Base-by-base conservation (phyloP, 805 yeast genomes). In the Metschnikowia lochheadii region DNA sequence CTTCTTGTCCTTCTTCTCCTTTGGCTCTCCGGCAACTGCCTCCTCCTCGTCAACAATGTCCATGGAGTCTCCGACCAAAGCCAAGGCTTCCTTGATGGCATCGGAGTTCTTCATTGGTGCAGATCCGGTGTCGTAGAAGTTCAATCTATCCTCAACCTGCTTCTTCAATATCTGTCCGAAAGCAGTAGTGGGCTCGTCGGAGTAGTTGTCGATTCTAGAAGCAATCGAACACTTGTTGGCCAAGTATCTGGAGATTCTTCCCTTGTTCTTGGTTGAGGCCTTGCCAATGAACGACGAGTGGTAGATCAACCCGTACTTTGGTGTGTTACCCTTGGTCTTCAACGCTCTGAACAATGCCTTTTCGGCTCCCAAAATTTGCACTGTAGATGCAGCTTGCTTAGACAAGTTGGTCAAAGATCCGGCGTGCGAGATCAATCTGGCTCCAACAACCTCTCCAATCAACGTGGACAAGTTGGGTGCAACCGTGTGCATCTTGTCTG, bases 221-320 rank as follows among this genome's bases (percentile, higher is more conserved):
- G 99, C 99, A 76, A 94, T 92, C 39, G 99, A 87, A 82, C 98
- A 92, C 77, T 94, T 94, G 86, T 94, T 94, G 59, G 99, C 99
- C 74, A 94, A 79, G 76, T 91, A 94, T 77, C 99, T 87, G 45
- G 99, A 92, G 61, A 94, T 94, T 81, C 98, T 87, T 74, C 99
- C 99, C 84, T 94, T 94, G 78, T 94, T 94, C 75, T 87, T 87
- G 74, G 97, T 97, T 46, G 96, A 81, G 52, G 99, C 99, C 79
- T 92, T 97, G 58, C 99, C 99, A 60, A 94, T 95, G 57, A 94
- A 79, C 31, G 97, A 89, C 51, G 98, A 96, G 69, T 94, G 98
- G 79, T 94, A 94, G 61, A 94, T 79, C 64, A 94, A 79, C 78
- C 99, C 99, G 68, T 94, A 94, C 73, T 94, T 94, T 67, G 99